A percentile compares a stretch with the other conserved stretches of the same genome.
phyloP scores from a whole-genome alignment of 257 asterid species.

The Pogostemon cablin region DNA sequence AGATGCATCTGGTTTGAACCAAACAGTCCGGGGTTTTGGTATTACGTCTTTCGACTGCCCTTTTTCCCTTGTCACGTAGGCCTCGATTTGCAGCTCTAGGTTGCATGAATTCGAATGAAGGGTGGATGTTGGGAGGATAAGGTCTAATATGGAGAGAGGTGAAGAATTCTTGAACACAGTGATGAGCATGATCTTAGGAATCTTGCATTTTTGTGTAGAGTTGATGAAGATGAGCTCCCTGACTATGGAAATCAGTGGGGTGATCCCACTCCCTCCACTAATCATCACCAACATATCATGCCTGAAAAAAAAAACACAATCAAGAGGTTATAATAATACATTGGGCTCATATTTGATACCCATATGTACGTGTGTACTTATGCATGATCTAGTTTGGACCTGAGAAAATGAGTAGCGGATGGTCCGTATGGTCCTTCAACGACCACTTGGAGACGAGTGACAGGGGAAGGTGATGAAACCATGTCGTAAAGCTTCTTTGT shows the following conservation, averaged over 20 bases:
- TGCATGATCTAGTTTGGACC: conserved; percentile 40
- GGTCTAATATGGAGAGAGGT: conserved; percentile 71
- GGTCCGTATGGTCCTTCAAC: conserved; percentile 99
- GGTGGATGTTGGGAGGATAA: conserved; percentile 62
- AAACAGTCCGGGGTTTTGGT: conserved; percentile 43
- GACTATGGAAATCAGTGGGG: conserved; percentile 87
- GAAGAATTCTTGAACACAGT: conserved; percentile 72
- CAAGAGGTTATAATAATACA: background rate
- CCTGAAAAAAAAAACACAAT: conserved; percentile 42
- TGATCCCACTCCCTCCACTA: conserved; percentile 98
- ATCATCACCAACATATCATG: conserved; percentile 82
- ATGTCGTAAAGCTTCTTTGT: conserved; percentile 67
- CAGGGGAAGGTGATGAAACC: conserved; percentile 60
- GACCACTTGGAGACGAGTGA: conserved; percentile 59
- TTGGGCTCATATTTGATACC: background rate
- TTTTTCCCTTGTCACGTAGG: conserved; percentile 75
- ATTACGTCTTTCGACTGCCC: conserved; percentile 43
- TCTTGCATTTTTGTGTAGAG: conserved; percentile 50
- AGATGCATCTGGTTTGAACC: conserved; percentile 60
- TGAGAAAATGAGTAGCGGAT: conserved; percentile 64
- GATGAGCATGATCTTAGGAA: conserved; percentile 66
- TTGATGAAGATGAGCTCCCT: conserved; percentile 61
- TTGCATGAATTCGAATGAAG: conserved; percentile 41
- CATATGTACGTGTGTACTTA: background rate
- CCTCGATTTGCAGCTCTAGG: conserved; percentile 76